phyloP scores from a whole-genome alignment of 2,329 filamentous ascomycete species.

The Triangularia setosa region DNA sequence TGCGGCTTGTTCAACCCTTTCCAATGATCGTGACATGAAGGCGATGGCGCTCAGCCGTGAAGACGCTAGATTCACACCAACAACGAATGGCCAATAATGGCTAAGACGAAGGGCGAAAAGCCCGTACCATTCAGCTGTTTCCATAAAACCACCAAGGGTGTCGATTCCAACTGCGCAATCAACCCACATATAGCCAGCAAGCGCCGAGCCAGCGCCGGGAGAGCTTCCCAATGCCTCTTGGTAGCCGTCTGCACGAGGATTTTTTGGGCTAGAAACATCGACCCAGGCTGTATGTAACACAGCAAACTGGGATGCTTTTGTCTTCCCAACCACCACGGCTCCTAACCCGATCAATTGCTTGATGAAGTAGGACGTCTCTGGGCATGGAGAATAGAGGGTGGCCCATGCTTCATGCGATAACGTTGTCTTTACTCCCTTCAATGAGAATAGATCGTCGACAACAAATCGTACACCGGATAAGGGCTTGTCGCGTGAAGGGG shows the following conservation, averaged over 20 bases:
- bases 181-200: neutral
- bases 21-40: neutral
- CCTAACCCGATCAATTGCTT: neutral
- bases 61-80: neutral
- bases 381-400: neutral
- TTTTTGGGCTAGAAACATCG: neutral
- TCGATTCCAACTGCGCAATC: neutral
- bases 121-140: neutral
- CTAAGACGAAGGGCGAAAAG: neutral
- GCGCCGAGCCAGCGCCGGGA: neutral
- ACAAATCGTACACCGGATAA: neutral
- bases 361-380: neutral
- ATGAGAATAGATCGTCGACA: neutral
- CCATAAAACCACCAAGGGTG: neutral
- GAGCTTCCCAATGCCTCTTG: neutral
- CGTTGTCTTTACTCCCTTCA: neutral
- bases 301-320: neutral
- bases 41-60: neutral
- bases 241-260: neutral
- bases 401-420: neutral
- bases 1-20: neutral
- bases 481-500: neutral
- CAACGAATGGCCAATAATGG: neutral
- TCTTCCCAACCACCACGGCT: neutral
- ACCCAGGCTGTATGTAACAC: neutral